A percentile compares a stretch with the other conserved stretches of the same genome.
Conservation (phyloP, 2,329 filamentous ascomycete species). For the Trichoderma simmonsii region DNA sequence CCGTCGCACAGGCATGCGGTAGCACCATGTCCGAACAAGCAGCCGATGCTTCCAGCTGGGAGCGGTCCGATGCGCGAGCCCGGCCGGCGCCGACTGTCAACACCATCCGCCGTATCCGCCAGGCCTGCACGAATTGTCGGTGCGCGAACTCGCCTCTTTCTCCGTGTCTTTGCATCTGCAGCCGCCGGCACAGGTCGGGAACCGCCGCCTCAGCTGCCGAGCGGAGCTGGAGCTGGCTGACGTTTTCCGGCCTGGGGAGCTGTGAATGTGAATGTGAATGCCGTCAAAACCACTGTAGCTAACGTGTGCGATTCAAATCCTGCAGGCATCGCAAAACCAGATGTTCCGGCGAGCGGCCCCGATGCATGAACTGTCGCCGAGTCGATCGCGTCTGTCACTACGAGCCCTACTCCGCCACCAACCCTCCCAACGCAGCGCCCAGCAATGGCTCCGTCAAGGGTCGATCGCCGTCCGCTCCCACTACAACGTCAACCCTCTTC, state of each 20-base stretch:
- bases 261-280: background rate
- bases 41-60: conserved; percentile 9
- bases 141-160: background rate
- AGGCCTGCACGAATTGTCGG: conserved; percentile 16
- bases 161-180: background rate
- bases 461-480: background rate
- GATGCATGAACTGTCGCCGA: conserved; percentile 16
- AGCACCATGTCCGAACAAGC: conserved; percentile 13
- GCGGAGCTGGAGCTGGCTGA: background rate
- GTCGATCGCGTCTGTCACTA: conserved; percentile 18
- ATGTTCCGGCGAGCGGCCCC: conserved; percentile 7
- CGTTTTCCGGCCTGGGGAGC: background rate
- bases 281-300: background rate
- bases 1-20: conserved; percentile 9
- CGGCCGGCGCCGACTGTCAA: conserved; percentile 13
- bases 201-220: background rate
- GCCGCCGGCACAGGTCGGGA: background rate
- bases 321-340: conserved; percentile 15
- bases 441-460: background rate
- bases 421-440: background rate
- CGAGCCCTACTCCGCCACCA: conserved; percentile 12
- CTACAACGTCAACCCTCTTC: background rate
- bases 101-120: conserved; percentile 17
- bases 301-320: background rate
- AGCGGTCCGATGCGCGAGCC: conserved; percentile 12